Percentiles rank a stretch among this genome's conserved stretches.
phyloP scores from a whole-genome alignment of 169 alveolate species.

The Theileria parva region DNA sequence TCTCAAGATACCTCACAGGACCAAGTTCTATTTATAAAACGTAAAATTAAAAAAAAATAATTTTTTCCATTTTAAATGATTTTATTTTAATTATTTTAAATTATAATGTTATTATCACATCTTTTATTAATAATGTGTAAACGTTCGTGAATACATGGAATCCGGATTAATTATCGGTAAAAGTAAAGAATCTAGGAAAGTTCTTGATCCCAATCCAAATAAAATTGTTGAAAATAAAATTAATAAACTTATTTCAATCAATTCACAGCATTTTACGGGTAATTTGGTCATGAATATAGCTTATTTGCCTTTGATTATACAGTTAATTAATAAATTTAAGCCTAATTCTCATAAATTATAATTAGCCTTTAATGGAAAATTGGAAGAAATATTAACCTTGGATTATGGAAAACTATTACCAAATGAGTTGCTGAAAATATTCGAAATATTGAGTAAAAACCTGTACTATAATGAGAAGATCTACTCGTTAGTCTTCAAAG shows the following conservation, averaged over 20 bases:
- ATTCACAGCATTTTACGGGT: constrained; percentile 2
- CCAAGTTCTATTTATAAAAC: background rate
- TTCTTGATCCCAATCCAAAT: background rate
- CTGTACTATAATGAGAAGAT: constrained; percentile 35
- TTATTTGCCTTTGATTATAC: background rate
- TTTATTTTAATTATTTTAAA: no score
- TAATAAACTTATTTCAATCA: background rate
- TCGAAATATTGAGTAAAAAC: constrained; percentile 35
- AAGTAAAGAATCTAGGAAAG: background rate
- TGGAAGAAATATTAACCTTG: background rate
- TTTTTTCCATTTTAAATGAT: no score
- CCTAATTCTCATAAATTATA: no score
- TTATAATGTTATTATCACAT: no score
- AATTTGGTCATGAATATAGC: background rate
- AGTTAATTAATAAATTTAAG: background rate
- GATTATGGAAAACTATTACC: constrained; percentile 38
- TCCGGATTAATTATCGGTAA: background rate
- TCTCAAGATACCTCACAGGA: background rate
- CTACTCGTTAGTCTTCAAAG: constrained; percentile 15
- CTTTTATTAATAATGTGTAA: background rate
- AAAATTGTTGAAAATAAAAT: background rate
- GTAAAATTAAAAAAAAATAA: background rate
- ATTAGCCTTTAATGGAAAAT: background rate
- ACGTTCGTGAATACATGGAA: background rate
- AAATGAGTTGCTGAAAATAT: constrained; percentile 15